These are phyloP conservation scores for Vicia sativa DNA, from an alignment of 306 rosid genomes.

Conservation along the genomic window DNA sequence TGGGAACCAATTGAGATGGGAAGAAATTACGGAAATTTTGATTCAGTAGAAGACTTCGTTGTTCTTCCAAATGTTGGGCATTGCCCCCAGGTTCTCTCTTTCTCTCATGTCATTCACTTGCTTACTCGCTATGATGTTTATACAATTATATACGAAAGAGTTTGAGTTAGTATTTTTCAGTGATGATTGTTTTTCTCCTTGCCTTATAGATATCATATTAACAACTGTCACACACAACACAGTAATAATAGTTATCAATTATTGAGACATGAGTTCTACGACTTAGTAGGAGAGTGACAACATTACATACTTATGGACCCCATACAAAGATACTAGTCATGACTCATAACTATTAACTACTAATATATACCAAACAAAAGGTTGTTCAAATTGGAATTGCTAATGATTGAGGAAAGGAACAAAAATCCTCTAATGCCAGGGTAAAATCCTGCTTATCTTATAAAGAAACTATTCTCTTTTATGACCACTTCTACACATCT, in stretches of 20 bases:
- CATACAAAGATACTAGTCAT: neutral
- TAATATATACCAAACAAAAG: neutral
- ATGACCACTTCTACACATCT: neutral
- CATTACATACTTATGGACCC: neutral
- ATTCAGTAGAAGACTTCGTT: conserved; percentile 82
- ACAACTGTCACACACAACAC: neutral
- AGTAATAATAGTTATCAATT: neutral
- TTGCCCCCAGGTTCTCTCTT: conserved; percentile 85
- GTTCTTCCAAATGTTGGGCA: conserved; percentile 94
- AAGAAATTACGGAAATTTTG: conserved; percentile 59
- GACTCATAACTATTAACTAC: neutral
- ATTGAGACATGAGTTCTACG: neutral
- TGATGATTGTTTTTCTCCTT: conserved; percentile 5
- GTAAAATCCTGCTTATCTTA: neutral
- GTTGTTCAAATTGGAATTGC: neutral
- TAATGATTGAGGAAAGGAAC: neutral
- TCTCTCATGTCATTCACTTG: conserved; percentile 2
- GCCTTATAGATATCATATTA: neutral
- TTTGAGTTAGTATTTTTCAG: neutral
- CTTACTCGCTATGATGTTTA: neutral
- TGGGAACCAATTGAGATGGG: conserved; percentile 97
- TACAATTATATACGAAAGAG: conserved; percentile 7
- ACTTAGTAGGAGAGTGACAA: neutral
- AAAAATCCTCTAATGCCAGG: neutral
- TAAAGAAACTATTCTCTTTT: neutral